Evolutionary conservation across 2,329 filamentous ascomycete genomes (phyloP), one percentile per base, ranked within the genome.

Genomic region (Aurifilum marmelostoma): DNA sequence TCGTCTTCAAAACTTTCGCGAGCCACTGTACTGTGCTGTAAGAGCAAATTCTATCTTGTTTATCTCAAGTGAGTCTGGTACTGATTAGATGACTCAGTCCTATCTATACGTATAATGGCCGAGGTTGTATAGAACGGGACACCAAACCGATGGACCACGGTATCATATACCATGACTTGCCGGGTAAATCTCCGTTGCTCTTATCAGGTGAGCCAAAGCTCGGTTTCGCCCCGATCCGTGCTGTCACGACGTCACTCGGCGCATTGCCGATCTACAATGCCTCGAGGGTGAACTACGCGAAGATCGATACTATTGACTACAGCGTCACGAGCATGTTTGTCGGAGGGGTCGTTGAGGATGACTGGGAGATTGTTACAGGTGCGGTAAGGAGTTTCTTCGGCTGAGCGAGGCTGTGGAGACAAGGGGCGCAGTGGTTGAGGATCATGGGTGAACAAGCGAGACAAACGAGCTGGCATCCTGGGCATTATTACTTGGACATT

Each of bases 261-360:
- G 84, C 88, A 70, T n/a, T n/a, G n/a, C n/a, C 81, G 88, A 69
- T 81, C 76, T 66, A 79, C 88, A 5, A 79, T 43, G 82, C 85
- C 70, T 89, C 87, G 16, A 83, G 87, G 5, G 81, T 88, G 71
- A 88, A 88, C 76, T 88, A 88, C 75, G 83, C 84, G 4, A 88
- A 88, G 71, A 77, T 85, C 6, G 80, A 83, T 34, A 86, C 85
- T 3, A 79, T 89, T 27, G 92, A 88, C 74, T 87, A 88, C 77
- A 88, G 89, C 72, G 78, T 84, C 72, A 83, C 80, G 58, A 84
- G 88, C n/a, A 80, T 83, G 72, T 87, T 88, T 73, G 84, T 89
- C 63, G 87, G 87, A n/a, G 74, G 76, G 4, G 79, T 88, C n/a
- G 67, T 74, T 3, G 66, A 72, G 1, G 73, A 78, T 0, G 80